Percentiles rank a stretch among this genome's conserved stretches.
Evolutionary conservation across 2,329 filamentous ascomycete species (phyloP).

Genomic region (Monilinia aucupariae): DNA sequence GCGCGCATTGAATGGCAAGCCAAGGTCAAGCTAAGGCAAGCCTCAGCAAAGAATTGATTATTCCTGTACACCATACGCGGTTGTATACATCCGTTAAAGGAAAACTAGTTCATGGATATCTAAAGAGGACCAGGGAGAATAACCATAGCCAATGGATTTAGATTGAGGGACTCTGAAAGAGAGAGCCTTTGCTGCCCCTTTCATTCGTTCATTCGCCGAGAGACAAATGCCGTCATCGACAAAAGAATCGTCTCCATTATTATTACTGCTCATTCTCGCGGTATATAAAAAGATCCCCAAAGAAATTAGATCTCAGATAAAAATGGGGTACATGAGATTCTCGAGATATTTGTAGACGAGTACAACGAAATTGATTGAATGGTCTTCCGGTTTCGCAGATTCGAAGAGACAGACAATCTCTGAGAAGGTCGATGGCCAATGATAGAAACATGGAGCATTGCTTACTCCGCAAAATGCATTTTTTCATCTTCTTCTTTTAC

Average conservation of each 20-base stretch:
- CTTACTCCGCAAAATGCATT: neutral
- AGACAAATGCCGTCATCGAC: conserved; percentile 7
- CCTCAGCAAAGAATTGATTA: conserved; percentile 4
- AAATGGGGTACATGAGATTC: conserved; percentile 5
- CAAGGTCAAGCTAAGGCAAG: conserved; percentile 3
- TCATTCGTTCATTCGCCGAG: neutral
- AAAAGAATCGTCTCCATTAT: neutral
- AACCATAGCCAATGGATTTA: conserved; percentile 2
- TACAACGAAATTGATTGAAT: neutral
- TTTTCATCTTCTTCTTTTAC: neutral
- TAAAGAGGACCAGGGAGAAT: neutral
- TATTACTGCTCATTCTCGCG: neutral
- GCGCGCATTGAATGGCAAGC: conserved; percentile 7
- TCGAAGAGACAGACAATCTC: neutral
- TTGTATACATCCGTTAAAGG: conserved; percentile 10
- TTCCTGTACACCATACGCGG: conserved; percentile 1
- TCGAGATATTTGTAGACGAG: conserved; percentile 1
- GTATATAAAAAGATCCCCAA: neutral
- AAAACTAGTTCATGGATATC: neutral
- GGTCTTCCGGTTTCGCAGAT: conserved; percentile 3
- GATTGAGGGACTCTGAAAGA: neutral
- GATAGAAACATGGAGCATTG: neutral
- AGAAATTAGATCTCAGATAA: conserved; percentile 8
- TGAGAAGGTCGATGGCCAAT: neutral
- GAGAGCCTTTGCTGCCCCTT: neutral